These are phyloP conservation scores for Manihot esculenta DNA, from an alignment of 441 rosid species.

Conservation along the genomic window DNA sequence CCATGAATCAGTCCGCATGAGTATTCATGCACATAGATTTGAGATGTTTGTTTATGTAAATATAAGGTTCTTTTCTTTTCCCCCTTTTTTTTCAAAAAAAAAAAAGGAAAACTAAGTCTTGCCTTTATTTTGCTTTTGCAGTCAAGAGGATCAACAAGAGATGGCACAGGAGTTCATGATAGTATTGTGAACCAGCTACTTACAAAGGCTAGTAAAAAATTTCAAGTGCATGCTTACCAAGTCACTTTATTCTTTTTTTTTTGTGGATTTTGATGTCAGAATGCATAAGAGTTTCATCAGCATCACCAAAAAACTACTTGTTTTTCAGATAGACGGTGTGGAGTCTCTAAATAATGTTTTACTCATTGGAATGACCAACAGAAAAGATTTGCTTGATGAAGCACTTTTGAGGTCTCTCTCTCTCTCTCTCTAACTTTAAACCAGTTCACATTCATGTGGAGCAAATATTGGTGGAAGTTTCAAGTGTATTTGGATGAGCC, in stretches of 20 bases:
- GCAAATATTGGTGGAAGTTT: conserved; percentile 15
- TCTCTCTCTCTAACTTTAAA: conserved; percentile 13
- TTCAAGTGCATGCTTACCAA: conserved; percentile 13
- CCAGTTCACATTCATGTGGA: background rate
- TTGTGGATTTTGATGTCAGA: conserved; percentile 6
- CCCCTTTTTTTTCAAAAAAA: background rate
- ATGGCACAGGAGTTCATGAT: conserved; percentile 98
- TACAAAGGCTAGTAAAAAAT: conserved; percentile 67
- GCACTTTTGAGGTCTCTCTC: conserved; percentile 82
- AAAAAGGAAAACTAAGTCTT: conserved; percentile 20
- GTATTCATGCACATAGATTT: conserved; percentile 7
- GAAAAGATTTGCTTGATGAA: conserved; percentile 98
- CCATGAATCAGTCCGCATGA: background rate
- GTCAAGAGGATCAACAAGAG: conserved; percentile 98
- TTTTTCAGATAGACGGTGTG: conserved; percentile 96
- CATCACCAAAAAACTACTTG: conserved; percentile 25
- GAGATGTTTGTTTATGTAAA: conserved; percentile 14
- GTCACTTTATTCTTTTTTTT: conserved; percentile 8
- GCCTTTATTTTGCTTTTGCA: conserved; percentile 34
- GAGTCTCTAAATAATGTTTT: conserved; percentile 96
- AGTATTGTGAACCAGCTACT: conserved; percentile 96
- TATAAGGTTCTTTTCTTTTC: background rate
- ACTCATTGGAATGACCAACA: conserved; percentile 99
- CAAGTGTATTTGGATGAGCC: background rate
- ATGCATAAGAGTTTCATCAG: conserved; percentile 5